Evolutionary conservation across 306 rosid species (phyloP), one percentile per base, ranked within the genome.

Genomic region (Lotus japonicus): DNA sequence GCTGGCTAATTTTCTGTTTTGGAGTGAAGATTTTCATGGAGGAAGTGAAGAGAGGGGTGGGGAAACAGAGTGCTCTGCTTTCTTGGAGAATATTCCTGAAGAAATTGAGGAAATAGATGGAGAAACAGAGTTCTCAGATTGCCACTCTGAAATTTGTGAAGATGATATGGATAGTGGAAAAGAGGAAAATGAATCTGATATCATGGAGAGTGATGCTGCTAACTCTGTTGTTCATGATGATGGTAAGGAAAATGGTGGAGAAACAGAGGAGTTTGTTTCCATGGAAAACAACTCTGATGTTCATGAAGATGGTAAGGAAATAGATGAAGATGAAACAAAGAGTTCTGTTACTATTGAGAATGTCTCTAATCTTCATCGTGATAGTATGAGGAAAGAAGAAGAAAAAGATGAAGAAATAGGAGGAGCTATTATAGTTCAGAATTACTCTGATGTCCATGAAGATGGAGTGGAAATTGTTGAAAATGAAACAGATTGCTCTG

Each of bases 61-160:
- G 21, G 70, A 72, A 62, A 72, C 74, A 49, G 73, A 81, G 54
- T 2, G 36, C 41, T 72, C 31, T 62, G 61, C 4, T 77, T 56
- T 45, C 59, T 28, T 48, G 80, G 70, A 64, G 3, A 2, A 0
- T 41, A 10, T 39, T 50, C 49, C 6, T 42, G 77, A 43, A 64
- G 61, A 26, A 28, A 6, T 28, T 19, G 14, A 42, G 13, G 7
- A 11, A 17, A 43, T 19, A 65, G 78, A 54, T 23, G 78, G 23
- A 28, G 72, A 64, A 74, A 52, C 43, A 64, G 45, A 18, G 55
- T 39, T 9, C 44, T 43, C 31, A 49, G 73, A 68, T 33, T 9
- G 9, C 6, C 54, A 51, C 28, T 66, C 38, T 33, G 55, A 6
- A 3, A 14, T 51, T n/a, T n/a, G 13, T 42, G 70, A 78, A 48